A percentile compares a stretch with the other conserved stretches of the same genome.
phyloP scores from a whole-genome alignment of 225 moss, liverwort and hornwort genomes.

The Asterella californica region DNA sequence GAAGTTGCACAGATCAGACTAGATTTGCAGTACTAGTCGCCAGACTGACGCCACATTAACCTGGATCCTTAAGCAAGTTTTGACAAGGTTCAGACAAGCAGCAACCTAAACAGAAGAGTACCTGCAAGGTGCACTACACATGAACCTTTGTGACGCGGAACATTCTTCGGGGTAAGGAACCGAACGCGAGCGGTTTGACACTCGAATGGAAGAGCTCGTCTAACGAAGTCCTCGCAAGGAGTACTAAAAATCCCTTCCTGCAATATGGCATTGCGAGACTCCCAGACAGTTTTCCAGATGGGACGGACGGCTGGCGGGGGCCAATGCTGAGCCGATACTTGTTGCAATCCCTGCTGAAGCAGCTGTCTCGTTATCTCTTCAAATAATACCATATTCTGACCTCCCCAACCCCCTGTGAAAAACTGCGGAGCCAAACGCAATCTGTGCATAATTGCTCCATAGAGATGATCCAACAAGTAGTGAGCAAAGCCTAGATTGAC shows the following conservation, averaged over 20 bases:
- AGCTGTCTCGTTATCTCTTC: conserved; percentile 88
- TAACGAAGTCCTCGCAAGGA: conserved; percentile 78
- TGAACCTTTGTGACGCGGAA: conserved; percentile 53
- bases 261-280: conserved; percentile 64
- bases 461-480: conserved; percentile 88
- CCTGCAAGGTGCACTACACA: conserved; percentile 97
- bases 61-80: neutral
- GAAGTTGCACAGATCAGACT: no score
- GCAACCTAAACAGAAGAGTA: conserved; percentile 29
- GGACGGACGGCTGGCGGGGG: conserved; percentile 75
- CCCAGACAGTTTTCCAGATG: conserved; percentile 74
- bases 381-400: conserved; percentile 71
- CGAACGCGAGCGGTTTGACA: conserved; percentile 85
- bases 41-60: neutral
- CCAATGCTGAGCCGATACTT: conserved; percentile 77
- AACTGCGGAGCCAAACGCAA: conserved; percentile 78
- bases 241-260: conserved; percentile 78
- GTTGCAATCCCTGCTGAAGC: conserved; percentile 78
- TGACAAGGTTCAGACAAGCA: neutral
- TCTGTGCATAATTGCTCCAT: conserved; percentile 90
- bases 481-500: conserved; percentile 78
- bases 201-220: conserved; percentile 77
- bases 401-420: conserved; percentile 94
- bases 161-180: conserved; percentile 74
- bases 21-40: no score